phyloP scores from a whole-genome alignment of 345 rosid species.

The Noccaea bulbosa region DNA sequence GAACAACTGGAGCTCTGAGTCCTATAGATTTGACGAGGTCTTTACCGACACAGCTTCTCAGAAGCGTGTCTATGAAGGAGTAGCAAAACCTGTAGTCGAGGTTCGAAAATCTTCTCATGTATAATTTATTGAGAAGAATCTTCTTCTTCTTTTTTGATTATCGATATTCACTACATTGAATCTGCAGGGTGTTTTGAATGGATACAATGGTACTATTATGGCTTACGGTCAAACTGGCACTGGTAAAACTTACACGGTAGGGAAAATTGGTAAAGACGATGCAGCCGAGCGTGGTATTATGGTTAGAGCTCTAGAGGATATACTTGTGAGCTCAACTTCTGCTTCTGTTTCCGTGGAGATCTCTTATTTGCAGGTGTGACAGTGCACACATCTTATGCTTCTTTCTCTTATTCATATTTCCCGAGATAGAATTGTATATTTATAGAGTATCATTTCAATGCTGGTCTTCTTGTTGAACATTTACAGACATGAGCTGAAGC shows the following conservation, averaged over 20 bases:
- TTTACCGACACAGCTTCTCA: constrained; percentile 84
- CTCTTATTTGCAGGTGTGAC: constrained; percentile 83
- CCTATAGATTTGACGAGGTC: constrained; percentile 82
- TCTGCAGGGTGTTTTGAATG: constrained; percentile 86
- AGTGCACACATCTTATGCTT: constrained; percentile 38
- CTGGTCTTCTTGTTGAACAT: constrained; percentile 17
- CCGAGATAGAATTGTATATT: too few species aligned
- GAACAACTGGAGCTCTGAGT: constrained; percentile 90
- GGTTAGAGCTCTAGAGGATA: constrained; percentile 92
- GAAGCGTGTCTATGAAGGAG: constrained; percentile 89
- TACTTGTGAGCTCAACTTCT: constrained; percentile 52
- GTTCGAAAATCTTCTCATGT: constrained; percentile 43
- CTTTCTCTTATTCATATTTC: too few species aligned
- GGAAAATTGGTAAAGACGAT: constrained; percentile 81
- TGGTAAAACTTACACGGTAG: constrained; percentile 91
- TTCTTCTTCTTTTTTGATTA: neutral
- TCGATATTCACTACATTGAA: constrained; percentile 7
- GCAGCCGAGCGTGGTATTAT: constrained; percentile 88
- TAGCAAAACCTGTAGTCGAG: constrained; percentile 93
- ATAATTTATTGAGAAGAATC: neutral
- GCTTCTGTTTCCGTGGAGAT: constrained; percentile 72
- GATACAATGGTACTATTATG: constrained; percentile 96
- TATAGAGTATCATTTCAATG: constrained; percentile 1
- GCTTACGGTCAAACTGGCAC: constrained; percentile 98
- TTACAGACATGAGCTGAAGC: neutral